Evolutionary conservation across 805 yeast genomes (phyloP), one percentile per base, ranked within the genome.

Genomic region (Teunomyces atbi): DNA sequence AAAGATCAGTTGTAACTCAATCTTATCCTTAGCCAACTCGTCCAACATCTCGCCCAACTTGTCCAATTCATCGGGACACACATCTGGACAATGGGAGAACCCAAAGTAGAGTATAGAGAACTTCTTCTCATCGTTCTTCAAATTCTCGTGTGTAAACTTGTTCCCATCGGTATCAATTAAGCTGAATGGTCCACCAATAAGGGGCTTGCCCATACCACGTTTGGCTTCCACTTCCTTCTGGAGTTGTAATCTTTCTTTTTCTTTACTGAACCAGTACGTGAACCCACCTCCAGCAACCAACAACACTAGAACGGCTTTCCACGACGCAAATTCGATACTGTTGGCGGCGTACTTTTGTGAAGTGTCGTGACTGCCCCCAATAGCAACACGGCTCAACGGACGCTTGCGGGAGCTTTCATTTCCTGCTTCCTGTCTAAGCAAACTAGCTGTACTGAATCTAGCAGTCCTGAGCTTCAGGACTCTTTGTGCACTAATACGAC

Each of bases 1-100:
- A 65, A 94, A 94, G 16, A 94, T 69, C 0, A 98, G 96, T 66
- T 86, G 96, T 44, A 92, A 60, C 39, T 79, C 71, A 49, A 85
- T 78, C 7, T 77, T 74, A 18, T 66, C 58, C 60, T 85, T 82
- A 5, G 35, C 28, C 60, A 92, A 74, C 30, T 74, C 77, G 53
- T 78, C 80, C 59, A 79, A 72, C 71, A 86, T 83, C 26, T 82
- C 76, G 4, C 96, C 92, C 61, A 94, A 76, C 61, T 92, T 89
- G 64, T 94, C 99, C 49, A 94, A 78, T 65, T 94, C 99, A 65
- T 94, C 99, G 8, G 99, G 99, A 67, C 99, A 94, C 45, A 94
- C 91, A 68, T 94, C 99, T 5, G 99, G 99, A 69, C 99, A 94
- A 68, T 91, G 91, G 3, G 97, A 87, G 72, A 94, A 94, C 0